These are phyloP conservation scores for Cyclotella baltica DNA, from an alignment of 108 stramenopile genomes.

Conservation along the genomic window DNA sequence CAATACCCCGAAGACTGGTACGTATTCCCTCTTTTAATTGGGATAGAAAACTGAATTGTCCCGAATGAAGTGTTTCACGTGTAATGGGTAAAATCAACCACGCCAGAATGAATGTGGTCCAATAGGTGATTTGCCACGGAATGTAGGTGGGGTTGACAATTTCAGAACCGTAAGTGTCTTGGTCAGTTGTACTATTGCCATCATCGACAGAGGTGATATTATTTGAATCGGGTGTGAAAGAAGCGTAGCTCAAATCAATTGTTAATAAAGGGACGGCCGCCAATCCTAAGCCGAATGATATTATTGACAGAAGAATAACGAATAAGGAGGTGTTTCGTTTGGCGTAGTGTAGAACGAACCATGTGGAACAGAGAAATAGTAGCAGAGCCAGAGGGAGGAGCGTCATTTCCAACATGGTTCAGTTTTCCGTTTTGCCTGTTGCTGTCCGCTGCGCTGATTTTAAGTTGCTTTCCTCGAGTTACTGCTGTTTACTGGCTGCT, in stretches of 20 bases:
- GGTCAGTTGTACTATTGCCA: neutral
- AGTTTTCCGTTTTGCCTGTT: too few species aligned
- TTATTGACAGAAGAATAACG: constrained; percentile 34
- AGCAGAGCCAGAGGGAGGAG: constrained; percentile 43
- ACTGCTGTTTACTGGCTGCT: too few species aligned
- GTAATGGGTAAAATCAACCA: constrained; percentile 78
- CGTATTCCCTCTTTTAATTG: constrained; percentile 59
- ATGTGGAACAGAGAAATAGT: constrained; percentile 47
- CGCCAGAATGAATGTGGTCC: constrained; percentile 82
- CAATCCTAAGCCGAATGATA: constrained; percentile 52
- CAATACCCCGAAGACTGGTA: constrained; percentile 31
- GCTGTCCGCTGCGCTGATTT: too few species aligned
- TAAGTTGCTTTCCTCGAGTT: too few species aligned
- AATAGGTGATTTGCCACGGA: constrained; percentile 67
- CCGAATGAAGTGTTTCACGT: constrained; percentile 63
- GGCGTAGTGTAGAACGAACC: constrained; percentile 58
- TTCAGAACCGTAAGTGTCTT: constrained; percentile 1
- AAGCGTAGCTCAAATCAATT: constrained; percentile 59
- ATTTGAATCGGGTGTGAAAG: constrained; percentile 1
- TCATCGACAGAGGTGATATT: neutral
- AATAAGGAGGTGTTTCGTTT: constrained; percentile 44
- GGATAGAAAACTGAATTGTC: constrained; percentile 64
- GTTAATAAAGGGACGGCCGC: constrained; percentile 56
- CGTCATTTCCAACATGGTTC: neutral
- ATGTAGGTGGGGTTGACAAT: constrained; percentile 51